Evolutionary conservation across 2,329 filamentous ascomycete species (phyloP), one percentile per base, ranked within the genome.

Genomic region (Penicillium sp.): DNA sequence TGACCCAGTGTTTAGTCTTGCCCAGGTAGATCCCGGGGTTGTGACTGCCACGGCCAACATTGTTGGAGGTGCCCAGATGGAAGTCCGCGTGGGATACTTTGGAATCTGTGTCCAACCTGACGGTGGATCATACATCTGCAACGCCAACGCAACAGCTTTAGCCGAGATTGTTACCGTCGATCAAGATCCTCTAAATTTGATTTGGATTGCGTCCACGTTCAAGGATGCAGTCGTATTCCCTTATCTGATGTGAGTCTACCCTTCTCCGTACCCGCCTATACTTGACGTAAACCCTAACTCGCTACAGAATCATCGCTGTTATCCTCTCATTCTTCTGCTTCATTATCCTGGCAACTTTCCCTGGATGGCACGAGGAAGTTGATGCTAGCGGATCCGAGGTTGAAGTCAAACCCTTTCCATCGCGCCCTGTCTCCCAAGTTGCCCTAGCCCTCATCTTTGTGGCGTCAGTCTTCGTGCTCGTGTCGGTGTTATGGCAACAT

Each of bases 181-280:
- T 73, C 91, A 97, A 78, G 95, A 99, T 80, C 95, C 95, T 45
- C 84, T 99, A 73, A 99, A 99, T 78, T 82, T 99, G 72, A 93
- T 99, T 71, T 99, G 94, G 95, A 87, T 99, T 59, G 94, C 95
- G 26, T 90, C 90, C 70, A 96, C 96, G 68, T 99, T 99, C 82
- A 98, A 98, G 79, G 93, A 98, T 78, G 94, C 93, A 80, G 95
- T 99, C 76, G 94, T 99, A 49, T 99, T 99, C 76, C 95, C 95
- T 9, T 99, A 98, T 75, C 82, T 99, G 21, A 90, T 99, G 91
- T 95, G 78, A 83, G 91, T 83, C 29, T 17, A 29, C 2, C 48
- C 49, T 3, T 3, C 54, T n/a, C 45, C n/a, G 15, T 30, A 21
- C 21, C 21, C 21, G 21, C 21, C 21, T 11, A 17, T 30, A 7